Evolutionary conservation across 768 basidiomycete genomes (phyloP).

Genomic region (Lactifluus pinguis): DNA sequence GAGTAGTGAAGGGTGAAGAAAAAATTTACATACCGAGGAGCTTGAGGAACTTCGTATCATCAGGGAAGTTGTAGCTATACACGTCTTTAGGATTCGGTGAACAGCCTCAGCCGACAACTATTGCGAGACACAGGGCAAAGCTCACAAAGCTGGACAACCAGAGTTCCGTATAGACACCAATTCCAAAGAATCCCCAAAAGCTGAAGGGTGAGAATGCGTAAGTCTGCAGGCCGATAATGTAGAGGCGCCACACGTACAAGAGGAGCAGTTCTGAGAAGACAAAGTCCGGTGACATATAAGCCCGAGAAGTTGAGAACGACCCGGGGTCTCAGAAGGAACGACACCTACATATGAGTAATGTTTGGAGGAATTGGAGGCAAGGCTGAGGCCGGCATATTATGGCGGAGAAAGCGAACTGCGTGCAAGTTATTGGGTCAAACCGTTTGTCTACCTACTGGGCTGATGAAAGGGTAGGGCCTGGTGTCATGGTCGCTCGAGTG

Average conservation of each 20-base stretch:
- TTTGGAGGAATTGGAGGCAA: neutral
- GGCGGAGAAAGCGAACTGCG: neutral
- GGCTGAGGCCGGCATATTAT: neutral
- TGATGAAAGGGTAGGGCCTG: too few species aligned
- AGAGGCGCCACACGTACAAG: neutral
- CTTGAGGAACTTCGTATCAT: too few species aligned
- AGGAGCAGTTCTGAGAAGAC: neutral
- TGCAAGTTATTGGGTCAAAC: neutral
- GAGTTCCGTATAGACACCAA: slow-evolving; percentile 2
- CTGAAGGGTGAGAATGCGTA: neutral
- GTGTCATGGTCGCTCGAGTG: too few species aligned
- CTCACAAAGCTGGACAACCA: slow-evolving; percentile 6
- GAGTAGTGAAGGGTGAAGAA: too few species aligned
- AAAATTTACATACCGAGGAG: too few species aligned
- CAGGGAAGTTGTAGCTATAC: too few species aligned
- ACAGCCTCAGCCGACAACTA: too few species aligned
- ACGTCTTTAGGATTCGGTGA: too few species aligned
- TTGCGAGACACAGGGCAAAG: too few species aligned
- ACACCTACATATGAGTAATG: neutral
- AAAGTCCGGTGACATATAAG: neutral
- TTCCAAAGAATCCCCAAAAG: slow-evolving; percentile 6
- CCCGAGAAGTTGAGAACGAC: too few species aligned
- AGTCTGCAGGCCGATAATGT: too few species aligned
- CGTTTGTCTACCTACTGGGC: too few species aligned
- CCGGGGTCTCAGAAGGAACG: neutral